Percentiles rank a stretch among this genome's conserved stretches.
Conservation (phyloP, 116 monocot species). For the Cymodocea nodosa region DNA sequence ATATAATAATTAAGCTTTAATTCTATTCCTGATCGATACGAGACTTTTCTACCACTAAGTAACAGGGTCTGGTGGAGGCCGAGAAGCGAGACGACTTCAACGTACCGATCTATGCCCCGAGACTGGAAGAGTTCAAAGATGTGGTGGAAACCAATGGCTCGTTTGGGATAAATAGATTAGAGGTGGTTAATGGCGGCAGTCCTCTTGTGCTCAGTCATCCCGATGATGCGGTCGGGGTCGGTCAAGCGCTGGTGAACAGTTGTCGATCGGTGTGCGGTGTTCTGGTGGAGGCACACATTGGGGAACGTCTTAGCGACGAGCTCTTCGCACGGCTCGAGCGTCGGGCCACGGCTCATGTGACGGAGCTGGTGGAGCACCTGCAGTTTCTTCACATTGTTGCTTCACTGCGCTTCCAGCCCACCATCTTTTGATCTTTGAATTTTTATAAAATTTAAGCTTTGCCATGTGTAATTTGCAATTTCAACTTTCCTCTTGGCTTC, state of each 20-base stretch:
- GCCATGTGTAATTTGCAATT: too few relatives aligned
- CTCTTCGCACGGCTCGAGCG: constrained; percentile 12
- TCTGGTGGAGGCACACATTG: constrained; percentile 22
- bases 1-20: too few relatives aligned
- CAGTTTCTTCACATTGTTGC: constrained; percentile 25
- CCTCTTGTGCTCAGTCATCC: constrained; percentile 18
- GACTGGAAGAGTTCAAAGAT: constrained; percentile 21
- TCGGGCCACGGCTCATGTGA: constrained; percentile 6
- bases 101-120: constrained; percentile 22
- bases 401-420: constrained; percentile 7
- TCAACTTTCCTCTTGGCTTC: too few relatives aligned
- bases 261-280: constrained; percentile 17
- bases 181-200: constrained; percentile 20
- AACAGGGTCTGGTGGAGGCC: constrained; percentile 19
- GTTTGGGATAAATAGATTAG: constrained; percentile 14
- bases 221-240: constrained; percentile 16
- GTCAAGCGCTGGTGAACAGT: constrained; percentile 6
- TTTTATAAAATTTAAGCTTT: too few relatives aligned
- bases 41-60: not conserved
- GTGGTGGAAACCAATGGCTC: constrained; percentile 14
- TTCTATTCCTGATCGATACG: not conserved
- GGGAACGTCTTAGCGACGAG: constrained; percentile 4
- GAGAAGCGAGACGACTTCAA: constrained; percentile 28
- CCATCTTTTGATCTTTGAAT: not conserved
- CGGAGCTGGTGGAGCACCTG: constrained; percentile 14